Evolutionary conservation across 2,329 filamentous ascomycete species (phyloP), one percentile per base, ranked within the genome.

Genomic region (Blumeria graminis): DNA sequence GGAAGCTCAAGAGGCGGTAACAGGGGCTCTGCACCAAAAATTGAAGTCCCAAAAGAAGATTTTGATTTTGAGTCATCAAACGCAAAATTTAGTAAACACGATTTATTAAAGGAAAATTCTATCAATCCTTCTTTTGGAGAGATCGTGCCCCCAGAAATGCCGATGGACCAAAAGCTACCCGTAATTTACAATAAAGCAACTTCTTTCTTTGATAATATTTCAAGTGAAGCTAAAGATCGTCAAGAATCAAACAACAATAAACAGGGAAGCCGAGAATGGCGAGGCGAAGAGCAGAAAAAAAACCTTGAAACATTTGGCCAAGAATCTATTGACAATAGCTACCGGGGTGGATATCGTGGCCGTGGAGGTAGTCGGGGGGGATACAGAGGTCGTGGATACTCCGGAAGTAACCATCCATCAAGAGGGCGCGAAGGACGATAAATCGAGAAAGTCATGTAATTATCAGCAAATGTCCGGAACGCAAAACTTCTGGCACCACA

Each of bases 191-290:
- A 95, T 72, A 94, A 88, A 70, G 76, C 81, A 5, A 80, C 73
- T 3, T 94, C 87, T 1, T 98, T 98, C 74, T 98, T 98, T 66
- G 92, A 98, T 70, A 95, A 98, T 69, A 95, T 98, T 61, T 94
- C 87, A 0, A 94, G 86, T 62, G 92, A 98, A 67, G 77, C 86
- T 60, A 93, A 85, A 68, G 92, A 98, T 61, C 80, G 92, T 46
- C 81, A 86, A 55, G 86, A 90, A 59, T 81, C 81, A 41, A 76
- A 77, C 10, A 76, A 41, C 13, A 38, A 76, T 4, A 79, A 80
- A 67, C 74, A 80, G n/a, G 82, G 84, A 57, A 88, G 87, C 35
- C 80, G 85, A 52, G 87, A 94, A 68, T 93, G 92, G 80, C 81
- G 92, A 56, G 83, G 81, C 41, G 88, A 96, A 68, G 92, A 96